Percentiles rank a stretch among this genome's conserved stretches.
These are phyloP conservation scores for Aspergillus novofumigatus DNA, from an alignment of 2,329 filamentous ascomycete species.

Conservation along the genomic window DNA sequence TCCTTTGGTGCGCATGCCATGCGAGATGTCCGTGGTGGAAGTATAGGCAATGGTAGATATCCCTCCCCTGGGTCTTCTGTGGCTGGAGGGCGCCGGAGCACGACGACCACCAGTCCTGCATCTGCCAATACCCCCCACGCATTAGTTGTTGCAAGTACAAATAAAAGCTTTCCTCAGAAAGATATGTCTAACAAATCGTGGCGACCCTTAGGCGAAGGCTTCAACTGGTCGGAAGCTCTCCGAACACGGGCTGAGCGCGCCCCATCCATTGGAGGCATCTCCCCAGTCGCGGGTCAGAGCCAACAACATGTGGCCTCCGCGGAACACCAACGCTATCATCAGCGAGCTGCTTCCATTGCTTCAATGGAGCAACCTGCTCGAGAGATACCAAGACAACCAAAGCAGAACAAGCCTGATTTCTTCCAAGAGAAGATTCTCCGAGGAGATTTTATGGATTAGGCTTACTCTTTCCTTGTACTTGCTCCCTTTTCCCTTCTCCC, in stretches of 20 bases:
- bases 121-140: conserved; percentile 15
- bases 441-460: conserved; percentile 94
- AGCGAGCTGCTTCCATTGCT: conserved; percentile 43
- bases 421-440: conserved; percentile 97
- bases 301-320: conserved; percentile 39
- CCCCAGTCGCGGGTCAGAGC: conserved; percentile 23
- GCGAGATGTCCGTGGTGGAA: conserved; percentile 63
- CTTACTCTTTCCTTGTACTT: conserved; percentile 1
- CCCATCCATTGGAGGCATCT: conserved; percentile 39
- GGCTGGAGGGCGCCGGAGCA: conserved; percentile 22
- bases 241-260: conserved; percentile 85
- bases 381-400: conserved; percentile 44
- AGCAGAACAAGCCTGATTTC: conserved; percentile 73
- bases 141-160: conserved; percentile 35
- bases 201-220: conserved; percentile 71
- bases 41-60: conserved; percentile 60
- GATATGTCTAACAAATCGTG: conserved; percentile 43
- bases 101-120: conserved; percentile 22
- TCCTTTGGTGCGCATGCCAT: conserved; percentile 84
- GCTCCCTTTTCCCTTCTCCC: background rate
- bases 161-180: conserved; percentile 30
- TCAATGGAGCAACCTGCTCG: conserved; percentile 54
- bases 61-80: conserved; percentile 38
- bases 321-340: conserved; percentile 44
- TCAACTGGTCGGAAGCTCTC: conserved; percentile 96